Evolutionary conservation across 768 basidiomycete species (phyloP).

Genomic region (Tulasnella sp.): DNA sequence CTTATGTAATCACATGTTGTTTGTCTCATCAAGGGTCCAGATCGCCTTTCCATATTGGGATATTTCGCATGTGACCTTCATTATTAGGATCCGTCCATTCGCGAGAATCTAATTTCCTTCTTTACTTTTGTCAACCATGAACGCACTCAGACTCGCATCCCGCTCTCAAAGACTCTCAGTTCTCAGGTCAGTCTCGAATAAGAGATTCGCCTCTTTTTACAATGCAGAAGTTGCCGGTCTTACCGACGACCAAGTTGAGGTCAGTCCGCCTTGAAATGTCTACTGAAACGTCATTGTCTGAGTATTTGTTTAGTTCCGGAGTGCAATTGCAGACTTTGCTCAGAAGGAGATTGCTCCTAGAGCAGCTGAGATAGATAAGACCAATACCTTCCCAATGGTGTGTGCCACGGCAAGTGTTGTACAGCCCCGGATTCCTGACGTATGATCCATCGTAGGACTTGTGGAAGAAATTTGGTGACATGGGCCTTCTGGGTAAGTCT

Average conservation of each 20-base stretch:
- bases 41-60: too few relatives aligned
- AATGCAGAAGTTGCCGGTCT: slow-evolving; percentile 62
- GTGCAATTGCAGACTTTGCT: slow-evolving; percentile 66
- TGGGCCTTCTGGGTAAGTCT: slow-evolving; percentile 75
- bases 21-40: too few relatives aligned
- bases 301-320: slow-evolving; percentile 50
- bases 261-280: slow-evolving; percentile 25
- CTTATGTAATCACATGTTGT: too few relatives aligned
- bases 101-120: too few relatives aligned
- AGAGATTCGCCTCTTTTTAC: slow-evolving; percentile 29
- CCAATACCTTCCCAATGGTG: slow-evolving; percentile 68
- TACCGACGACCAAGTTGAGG: slow-evolving; percentile 68
- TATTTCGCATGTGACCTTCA: too few relatives aligned
- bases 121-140: not conserved
- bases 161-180: not conserved
- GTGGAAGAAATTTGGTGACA: slow-evolving; percentile 78
- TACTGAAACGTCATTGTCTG: not conserved
- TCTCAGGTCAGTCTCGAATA: not conserved
- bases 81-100: too few relatives aligned
- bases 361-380: slow-evolving; percentile 75
- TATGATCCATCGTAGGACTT: slow-evolving; percentile 41
- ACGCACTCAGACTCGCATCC: slow-evolving; percentile 1
- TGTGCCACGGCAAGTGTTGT: not conserved
- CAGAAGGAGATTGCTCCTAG: slow-evolving; percentile 73
- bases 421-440: slow-evolving; percentile 1